Base-by-base conservation (phyloP, 805 yeast species). In the Monosporozyma yasuniensis region DNA sequence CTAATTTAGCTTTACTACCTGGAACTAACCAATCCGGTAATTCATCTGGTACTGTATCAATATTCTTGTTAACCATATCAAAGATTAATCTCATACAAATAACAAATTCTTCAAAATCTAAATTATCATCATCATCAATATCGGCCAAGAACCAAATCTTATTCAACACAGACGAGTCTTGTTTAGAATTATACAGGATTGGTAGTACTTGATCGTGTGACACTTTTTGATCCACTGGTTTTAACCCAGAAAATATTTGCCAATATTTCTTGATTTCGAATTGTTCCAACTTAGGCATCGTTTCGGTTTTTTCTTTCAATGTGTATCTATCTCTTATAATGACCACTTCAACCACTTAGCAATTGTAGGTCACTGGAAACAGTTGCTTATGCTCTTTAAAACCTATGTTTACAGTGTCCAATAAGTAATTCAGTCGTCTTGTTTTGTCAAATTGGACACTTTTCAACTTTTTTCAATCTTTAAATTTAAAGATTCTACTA, bases 91-190 rank as follows among this genome's bases (percentile, higher is more conserved):
- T 77, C 99, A 93, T 93, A 47, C 97, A 91, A 55, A 93, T 87
- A 63, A 97, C 93, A 67, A 93, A 93, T 70, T 93, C 99, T 69
- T 93, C 99, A 66, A 93, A 93, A 68, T 93, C 99, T 59, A 93
- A 74, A 56, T 75, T 73, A 10, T 96, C 96, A 67, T 93, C 99
- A 43, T 81, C 80, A 67, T 93, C 99, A 50, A 91, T 87, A 65
- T 93, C 99, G 2, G 91, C 83, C 46, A 93, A 69, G 59, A 87
- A 87, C 99, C 99, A 93, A 42, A 93, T 80, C 63, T 79, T 77
- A 42, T 87, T 82, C 56, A 93, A 73, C 61, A 88, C 80, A n/a
- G 78, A 75, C 48, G 87, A 88, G 54, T 79, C 77, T 51, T 93
- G 77, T 61, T 87, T 84, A 43, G 96, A 88, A 69, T 93, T 93